Evolutionary conservation across 2,329 filamentous ascomycete species (phyloP).

Genomic region (Neofusicoccum laricinum): DNA sequence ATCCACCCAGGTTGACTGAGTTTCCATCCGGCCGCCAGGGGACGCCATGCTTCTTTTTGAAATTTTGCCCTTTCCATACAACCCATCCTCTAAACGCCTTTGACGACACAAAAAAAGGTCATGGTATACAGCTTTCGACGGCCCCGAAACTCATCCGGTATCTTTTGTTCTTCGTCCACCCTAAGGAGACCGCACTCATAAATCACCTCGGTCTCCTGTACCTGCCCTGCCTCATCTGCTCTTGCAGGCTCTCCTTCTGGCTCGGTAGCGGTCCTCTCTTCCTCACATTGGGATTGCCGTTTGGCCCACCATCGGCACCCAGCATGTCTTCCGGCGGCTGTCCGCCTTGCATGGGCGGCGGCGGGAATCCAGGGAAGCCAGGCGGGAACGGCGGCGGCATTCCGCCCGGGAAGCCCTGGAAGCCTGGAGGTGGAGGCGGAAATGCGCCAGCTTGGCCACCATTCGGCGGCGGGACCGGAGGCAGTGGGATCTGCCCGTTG

Average conservation of each 20-base stretch:
- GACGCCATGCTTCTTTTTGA: slow-evolving; percentile 1
- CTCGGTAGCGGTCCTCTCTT: slow-evolving; percentile 71
- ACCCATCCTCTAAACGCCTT: not conserved
- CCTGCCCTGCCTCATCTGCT: slow-evolving; percentile 65
- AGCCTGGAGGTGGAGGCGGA: slow-evolving; percentile 23
- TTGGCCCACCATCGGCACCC: not conserved
- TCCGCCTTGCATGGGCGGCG: not conserved
- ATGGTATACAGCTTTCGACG: not conserved
- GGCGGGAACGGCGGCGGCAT: slow-evolving; percentile 33
- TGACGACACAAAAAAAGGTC: not conserved
- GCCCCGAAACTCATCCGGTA: not conserved
- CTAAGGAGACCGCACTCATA: not conserved
- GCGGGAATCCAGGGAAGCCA: slow-evolving; percentile 26
- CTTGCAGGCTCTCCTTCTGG: slow-evolving; percentile 76
- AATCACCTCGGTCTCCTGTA: slow-evolving; percentile 42
- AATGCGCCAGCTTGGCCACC: slow-evolving; percentile 22
- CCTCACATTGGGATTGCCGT: slow-evolving; percentile 42
- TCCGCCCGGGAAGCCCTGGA: slow-evolving; percentile 31
- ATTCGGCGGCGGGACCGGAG: slow-evolving; percentile 27
- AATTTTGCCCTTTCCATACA: not conserved
- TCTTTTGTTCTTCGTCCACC: not conserved
- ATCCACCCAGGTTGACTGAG: no score
- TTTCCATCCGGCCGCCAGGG: not conserved
- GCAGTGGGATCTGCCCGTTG: slow-evolving; percentile 35
- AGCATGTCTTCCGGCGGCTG: not conserved